A percentile compares a stretch with the other conserved stretches of the same genome.
Evolutionary conservation across 129 eudicot genomes (phyloP).

Genomic region (Rutidosis leptorrhynchoides): DNA sequence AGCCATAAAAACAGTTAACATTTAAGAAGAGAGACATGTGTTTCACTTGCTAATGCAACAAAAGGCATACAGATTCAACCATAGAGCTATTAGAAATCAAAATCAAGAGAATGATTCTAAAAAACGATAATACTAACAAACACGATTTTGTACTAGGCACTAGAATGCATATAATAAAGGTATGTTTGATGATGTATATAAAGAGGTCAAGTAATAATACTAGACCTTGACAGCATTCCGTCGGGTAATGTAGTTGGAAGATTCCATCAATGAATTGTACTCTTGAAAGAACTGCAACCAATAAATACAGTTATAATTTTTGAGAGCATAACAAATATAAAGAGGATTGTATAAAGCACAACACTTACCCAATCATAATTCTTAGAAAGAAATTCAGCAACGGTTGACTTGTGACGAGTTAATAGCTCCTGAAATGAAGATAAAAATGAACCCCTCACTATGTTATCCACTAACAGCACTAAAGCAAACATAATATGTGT

Average conservation of each 20-base stretch:
- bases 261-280: constrained; percentile 56
- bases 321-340: neutral
- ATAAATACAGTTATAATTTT: neutral
- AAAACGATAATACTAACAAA: neutral
- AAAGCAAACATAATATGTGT: constrained; percentile 1
- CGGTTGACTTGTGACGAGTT: constrained; percentile 89
- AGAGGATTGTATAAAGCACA: neutral
- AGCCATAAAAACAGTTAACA: constrained; percentile 12
- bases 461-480: constrained; percentile 5
- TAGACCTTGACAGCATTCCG: constrained; percentile 76
- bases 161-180: neutral
- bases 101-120: constrained; percentile 4
- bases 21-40: neutral
- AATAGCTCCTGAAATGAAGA: constrained; percentile 59
- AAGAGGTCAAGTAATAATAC: constrained; percentile 4
- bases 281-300: constrained; percentile 56
- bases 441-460: constrained; percentile 22
- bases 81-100: neutral
- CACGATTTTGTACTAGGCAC: neutral
- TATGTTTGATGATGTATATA: neutral
- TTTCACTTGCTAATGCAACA: neutral
- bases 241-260: constrained; percentile 66
- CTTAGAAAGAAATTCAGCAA: constrained; percentile 80
- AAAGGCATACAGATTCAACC: neutral
- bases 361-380: constrained; percentile 78